Evolutionary conservation across 2,329 filamentous ascomycete genomes (phyloP).

Genomic region (Claviceps sorghi): DNA sequence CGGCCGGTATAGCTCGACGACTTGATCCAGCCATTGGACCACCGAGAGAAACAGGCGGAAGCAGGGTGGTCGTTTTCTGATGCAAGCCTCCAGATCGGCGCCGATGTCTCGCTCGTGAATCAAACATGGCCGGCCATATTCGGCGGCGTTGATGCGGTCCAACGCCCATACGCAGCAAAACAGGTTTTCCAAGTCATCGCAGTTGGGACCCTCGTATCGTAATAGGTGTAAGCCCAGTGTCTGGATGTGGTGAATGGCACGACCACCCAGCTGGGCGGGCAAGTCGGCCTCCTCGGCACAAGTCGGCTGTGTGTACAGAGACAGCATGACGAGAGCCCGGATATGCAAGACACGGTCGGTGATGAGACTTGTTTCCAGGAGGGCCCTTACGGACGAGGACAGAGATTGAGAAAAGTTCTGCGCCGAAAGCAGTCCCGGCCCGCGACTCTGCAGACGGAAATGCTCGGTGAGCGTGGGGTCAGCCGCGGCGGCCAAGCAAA

Average conservation of each 20-base stretch:
- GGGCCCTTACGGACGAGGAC: conserved; percentile 32
- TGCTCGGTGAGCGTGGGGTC: conserved; percentile 30
- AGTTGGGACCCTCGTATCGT: conserved; percentile 23
- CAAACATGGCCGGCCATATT: conserved; percentile 44
- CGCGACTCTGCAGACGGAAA: conserved; percentile 28
- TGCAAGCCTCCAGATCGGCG: conserved; percentile 35
- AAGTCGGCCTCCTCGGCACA: conserved; percentile 38
- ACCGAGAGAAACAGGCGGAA: conserved; percentile 44
- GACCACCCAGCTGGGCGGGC: conserved; percentile 36
- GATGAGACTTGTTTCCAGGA: conserved; percentile 39
- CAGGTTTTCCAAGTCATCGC: conserved; percentile 30
- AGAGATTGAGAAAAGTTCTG: conserved; percentile 34
- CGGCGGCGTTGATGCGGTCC: conserved; percentile 43
- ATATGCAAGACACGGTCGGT: conserved; percentile 40
- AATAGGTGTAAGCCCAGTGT: conserved; percentile 40
- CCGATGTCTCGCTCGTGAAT: conserved; percentile 48
- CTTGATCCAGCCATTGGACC: conserved; percentile 39
- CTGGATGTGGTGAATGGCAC: conserved; percentile 42
- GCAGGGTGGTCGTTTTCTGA: conserved; percentile 34
- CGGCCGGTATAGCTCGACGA: conserved; percentile 47
- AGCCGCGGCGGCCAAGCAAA: conserved; percentile 39
- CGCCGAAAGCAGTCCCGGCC: conserved; percentile 24
- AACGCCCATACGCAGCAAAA: conserved; percentile 48
- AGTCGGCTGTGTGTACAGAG: conserved; percentile 44
- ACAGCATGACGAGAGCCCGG: conserved; percentile 37